phyloP scores from a whole-genome alignment of 2,329 filamentous ascomycete genomes.

The Cladosporium sp. region DNA sequence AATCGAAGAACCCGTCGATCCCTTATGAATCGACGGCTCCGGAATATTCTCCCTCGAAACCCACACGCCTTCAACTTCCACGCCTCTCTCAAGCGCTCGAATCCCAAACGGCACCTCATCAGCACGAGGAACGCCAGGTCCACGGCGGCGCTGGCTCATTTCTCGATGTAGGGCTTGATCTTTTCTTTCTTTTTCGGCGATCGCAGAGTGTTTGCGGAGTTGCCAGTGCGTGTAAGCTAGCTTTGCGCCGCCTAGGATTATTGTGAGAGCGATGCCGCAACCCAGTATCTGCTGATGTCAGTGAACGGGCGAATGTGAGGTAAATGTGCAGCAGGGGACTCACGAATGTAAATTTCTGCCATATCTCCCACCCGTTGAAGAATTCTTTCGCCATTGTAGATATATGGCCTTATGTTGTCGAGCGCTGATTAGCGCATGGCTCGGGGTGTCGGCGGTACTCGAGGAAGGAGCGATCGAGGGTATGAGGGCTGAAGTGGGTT shows the following conservation, averaged over 20 bases:
- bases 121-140: conserved; percentile 41
- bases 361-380: conserved; percentile 64
- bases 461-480: neutral
- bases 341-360: conserved; percentile 90
- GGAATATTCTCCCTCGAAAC: conserved; percentile 44
- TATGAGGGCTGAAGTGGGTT: neutral
- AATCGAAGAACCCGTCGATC: conserved; percentile 2
- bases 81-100: conserved; percentile 75
- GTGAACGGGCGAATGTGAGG: conserved; percentile 13
- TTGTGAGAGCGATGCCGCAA: conserved; percentile 64
- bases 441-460: neutral
- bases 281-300: conserved; percentile 61
- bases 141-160: conserved; percentile 27
- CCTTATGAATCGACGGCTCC: conserved; percentile 14
- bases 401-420: too few relatives aligned
- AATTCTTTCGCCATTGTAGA: conserved; percentile 32
- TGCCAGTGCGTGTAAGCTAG: conserved; percentile 46
- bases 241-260: conserved; percentile 64
- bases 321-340: conserved; percentile 33
- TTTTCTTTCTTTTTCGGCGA: conserved; percentile 28
- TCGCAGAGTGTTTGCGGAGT: conserved; percentile 38
- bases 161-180: conserved; percentile 31
- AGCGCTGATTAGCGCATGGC: neutral
- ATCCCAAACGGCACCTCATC: conserved; percentile 80
- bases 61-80: conserved; percentile 78